A percentile compares a stretch with the other conserved stretches of the same genome.
Evolutionary conservation across 306 rosid species (phyloP).

Genomic region (Adenanthera pavonina): DNA sequence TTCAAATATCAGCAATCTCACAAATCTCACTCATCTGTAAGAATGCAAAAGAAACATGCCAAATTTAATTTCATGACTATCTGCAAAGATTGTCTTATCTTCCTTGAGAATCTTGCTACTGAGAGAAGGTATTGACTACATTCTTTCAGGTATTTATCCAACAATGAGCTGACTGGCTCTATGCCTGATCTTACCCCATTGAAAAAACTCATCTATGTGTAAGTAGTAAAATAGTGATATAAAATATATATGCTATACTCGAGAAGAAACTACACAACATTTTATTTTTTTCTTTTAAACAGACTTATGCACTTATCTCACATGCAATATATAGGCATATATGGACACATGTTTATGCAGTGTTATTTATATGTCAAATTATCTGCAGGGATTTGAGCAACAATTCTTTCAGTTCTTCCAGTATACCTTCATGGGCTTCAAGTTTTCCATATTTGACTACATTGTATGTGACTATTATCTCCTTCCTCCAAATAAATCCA

Average conservation of each 20-base stretch:
- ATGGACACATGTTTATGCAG: slow-evolving; percentile 13
- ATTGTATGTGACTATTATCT: slow-evolving; percentile 51
- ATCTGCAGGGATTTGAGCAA: slow-evolving; percentile 63
- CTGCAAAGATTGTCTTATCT: neutral
- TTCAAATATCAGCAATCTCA: slow-evolving; percentile 45
- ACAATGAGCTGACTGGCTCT: slow-evolving; percentile 57
- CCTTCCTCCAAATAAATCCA: slow-evolving; percentile 22
- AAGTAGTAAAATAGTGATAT: slow-evolving; percentile 40
- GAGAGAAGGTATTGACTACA: slow-evolving; percentile 12
- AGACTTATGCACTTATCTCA: neutral
- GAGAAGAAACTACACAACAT: neutral
- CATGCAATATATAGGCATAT: slow-evolving; percentile 10
- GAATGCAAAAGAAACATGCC: slow-evolving; percentile 35
- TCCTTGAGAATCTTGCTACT: slow-evolving; percentile 7
- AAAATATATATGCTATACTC: slow-evolving; percentile 5
- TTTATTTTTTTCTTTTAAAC: neutral
- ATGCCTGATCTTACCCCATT: slow-evolving; percentile 58
- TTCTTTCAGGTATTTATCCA: slow-evolving; percentile 58
- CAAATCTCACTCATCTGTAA: slow-evolving; percentile 54
- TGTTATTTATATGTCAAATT: slow-evolving; percentile 15
- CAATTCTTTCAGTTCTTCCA: slow-evolving; percentile 52
- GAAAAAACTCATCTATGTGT: slow-evolving; percentile 55
- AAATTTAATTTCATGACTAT: slow-evolving; percentile 33
- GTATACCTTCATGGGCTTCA: slow-evolving; percentile 62
- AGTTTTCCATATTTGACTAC: slow-evolving; percentile 50